Base-by-base conservation (phyloP, 306 rosid species). In the Cucurbita pepo region DNA sequence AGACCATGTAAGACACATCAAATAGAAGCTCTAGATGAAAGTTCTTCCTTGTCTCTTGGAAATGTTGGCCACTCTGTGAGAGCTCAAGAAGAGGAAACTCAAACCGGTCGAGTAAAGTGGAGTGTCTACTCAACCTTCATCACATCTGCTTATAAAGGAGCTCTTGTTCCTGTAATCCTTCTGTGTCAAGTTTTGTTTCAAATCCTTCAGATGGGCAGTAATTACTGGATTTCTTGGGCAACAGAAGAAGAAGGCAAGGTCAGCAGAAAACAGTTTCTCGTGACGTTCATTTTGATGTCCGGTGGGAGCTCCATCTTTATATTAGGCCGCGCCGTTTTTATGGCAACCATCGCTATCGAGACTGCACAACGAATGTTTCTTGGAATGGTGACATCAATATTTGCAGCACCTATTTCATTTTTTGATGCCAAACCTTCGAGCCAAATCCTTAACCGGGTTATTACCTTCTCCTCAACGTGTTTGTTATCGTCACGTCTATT, bases 211-310 rank as follows among this genome's bases (percentile, higher is more conserved):
- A 88, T 93, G 80, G 94, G 91, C 61, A 93, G 96, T 87, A 93
- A 86, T 84, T 93, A 93, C 78, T 93, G 98, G 98, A 85, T 93
- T 60, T 83, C 98, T 37, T 93, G 98, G 98, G 97, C 91, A 45
- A 79, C 91, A 34, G 97, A 90, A 76, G 77, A 78, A 55, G 82
- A 57, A 67, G 80, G 77, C 36, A 83, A 44, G 65, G 86, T 90
- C 53, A 80, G 72, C 63, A 88, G 74, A 67, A 72, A 71, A 69
- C 38, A 57, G 51, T 80, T 93, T 76, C 83, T 93, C 53, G 86
- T 86, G 75, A 82, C 75, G 10, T 93, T 87, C 76, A 65, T 76
- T 57, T 72, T 93, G 75, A 56, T 93, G 45, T 93, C 98, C 8
- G 91, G 91, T 11, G 97, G 94, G 44, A 89, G 96, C 83, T 90